These are phyloP conservation scores for Dothiorella sarmentorum DNA, from an alignment of 2,329 filamentous ascomycete genomes.

Conservation along the genomic window DNA sequence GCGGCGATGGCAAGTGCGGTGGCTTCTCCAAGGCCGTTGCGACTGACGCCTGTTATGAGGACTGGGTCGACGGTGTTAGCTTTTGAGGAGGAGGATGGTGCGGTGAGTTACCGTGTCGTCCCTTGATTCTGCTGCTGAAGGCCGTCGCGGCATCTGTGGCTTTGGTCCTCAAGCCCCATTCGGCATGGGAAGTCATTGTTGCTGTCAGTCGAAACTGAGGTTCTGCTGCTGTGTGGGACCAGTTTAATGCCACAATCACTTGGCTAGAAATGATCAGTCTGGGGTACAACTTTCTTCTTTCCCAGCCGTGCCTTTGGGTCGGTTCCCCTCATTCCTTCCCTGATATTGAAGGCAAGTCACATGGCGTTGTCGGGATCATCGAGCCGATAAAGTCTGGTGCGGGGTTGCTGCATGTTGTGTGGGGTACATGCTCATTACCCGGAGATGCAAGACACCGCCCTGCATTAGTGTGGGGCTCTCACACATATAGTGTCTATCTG, in stretches of 20 bases:
- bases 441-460: too few species aligned
- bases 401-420: neutral
- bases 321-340: too few species aligned
- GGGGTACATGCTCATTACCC: too few species aligned
- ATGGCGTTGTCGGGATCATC: neutral
- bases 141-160: conserved; percentile 32
- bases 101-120: conserved; percentile 25
- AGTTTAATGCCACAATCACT: too few species aligned
- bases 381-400: neutral
- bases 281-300: too few species aligned
- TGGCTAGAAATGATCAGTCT: too few species aligned
- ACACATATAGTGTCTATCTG: too few species aligned
- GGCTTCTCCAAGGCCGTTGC: conserved; percentile 30
- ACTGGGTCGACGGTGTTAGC: neutral
- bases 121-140: conserved; percentile 28
- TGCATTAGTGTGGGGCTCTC: conserved; percentile 19
- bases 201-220: neutral
- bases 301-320: too few species aligned
- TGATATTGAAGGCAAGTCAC: too few species aligned
- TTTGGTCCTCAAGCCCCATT: conserved; percentile 31
- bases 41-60: conserved; percentile 28
- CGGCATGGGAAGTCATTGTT: conserved; percentile 32
- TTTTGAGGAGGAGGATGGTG: neutral
- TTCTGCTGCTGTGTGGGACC: neutral
- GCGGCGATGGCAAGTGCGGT: conserved; percentile 31